These are phyloP conservation scores for Schwanniomyces etchellsii DNA, from an alignment of 1,139 yeast genomes.

Conservation along the genomic window DNA sequence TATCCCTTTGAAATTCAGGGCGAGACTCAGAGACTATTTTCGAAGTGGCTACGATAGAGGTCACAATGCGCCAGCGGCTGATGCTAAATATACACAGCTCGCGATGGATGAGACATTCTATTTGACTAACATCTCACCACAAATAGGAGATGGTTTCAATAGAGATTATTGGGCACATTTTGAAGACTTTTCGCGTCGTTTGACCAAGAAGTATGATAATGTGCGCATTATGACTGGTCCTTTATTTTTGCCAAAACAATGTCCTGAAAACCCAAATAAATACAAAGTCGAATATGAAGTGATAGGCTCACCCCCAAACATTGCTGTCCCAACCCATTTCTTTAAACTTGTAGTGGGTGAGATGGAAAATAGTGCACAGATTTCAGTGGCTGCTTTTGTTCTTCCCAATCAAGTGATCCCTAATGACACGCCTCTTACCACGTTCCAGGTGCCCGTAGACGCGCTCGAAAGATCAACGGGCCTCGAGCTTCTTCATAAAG, in stretches of 20 bases:
- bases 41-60: conserved; percentile 97
- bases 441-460: conserved; percentile 83
- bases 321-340: conserved; percentile 97
- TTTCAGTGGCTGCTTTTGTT: conserved; percentile 89
- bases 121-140: conserved; percentile 90
- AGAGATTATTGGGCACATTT: conserved; percentile 97
- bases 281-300: conserved; percentile 83
- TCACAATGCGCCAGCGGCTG: conserved; percentile 97
- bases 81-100: conserved; percentile 79
- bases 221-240: conserved; percentile 95
- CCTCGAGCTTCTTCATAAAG: conserved; percentile 66
- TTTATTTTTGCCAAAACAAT: conserved; percentile 72
- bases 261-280: conserved; percentile 58
- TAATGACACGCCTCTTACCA: conserved; percentile 63
- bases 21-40: conserved; percentile 75
- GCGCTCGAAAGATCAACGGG: conserved; percentile 88
- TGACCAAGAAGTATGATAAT: conserved; percentile 60
- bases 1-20: conserved; percentile 76
- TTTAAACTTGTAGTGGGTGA: conserved; percentile 89
- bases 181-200: conserved; percentile 79
- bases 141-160: conserved; percentile 95
- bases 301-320: conserved; percentile 92
- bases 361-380: conserved; percentile 35
- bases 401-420: conserved; percentile 77
- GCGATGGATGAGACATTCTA: conserved; percentile 96